Conservation (phyloP, 208 protist genomes). For the Wallacemonas collosoma region DNA sequence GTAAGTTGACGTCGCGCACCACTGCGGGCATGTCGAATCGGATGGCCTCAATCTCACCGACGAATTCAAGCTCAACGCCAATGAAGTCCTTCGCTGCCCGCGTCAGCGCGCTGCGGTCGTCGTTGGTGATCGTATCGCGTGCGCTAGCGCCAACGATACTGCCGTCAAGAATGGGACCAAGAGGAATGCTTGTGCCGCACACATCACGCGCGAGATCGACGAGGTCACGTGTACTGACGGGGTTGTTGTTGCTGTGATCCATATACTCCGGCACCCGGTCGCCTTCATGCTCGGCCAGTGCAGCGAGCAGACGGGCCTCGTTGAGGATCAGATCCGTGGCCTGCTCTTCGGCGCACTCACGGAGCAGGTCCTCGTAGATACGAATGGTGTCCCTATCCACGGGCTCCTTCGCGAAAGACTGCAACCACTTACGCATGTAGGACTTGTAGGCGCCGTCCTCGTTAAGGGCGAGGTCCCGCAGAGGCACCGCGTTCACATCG, state of each 20-base stretch:
- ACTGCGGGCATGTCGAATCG: conserved; percentile 38
- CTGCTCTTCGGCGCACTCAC: conserved; percentile 48
- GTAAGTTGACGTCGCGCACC: conserved; percentile 60
- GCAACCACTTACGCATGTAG: conserved; percentile 50
- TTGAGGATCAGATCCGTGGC: conserved; percentile 22
- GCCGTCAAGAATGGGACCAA: neutral
- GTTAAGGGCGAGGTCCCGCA: conserved; percentile 45
- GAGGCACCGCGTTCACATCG: conserved; percentile 52
- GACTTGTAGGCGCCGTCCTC: conserved; percentile 30
- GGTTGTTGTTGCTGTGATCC: conserved; percentile 12
- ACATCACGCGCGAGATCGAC: conserved; percentile 1
- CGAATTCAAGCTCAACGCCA: conserved; percentile 23
- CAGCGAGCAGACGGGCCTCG: conserved; percentile 16
- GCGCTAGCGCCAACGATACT: neutral
- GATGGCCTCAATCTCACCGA: conserved; percentile 20
- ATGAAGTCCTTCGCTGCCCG: conserved; percentile 7
- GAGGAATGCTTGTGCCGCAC: neutral
- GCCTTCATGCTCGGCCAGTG: conserved; percentile 13
- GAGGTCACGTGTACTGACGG: neutral
- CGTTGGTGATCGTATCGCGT: neutral
- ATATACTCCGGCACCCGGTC: neutral
- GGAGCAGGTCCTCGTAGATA: conserved; percentile 67
- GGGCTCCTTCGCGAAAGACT: conserved; percentile 34
- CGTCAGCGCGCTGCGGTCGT: neutral
- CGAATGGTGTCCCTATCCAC: conserved; percentile 58